These are phyloP conservation scores for Naegleria lovaniensis DNA, from an alignment of 208 protist genomes.

Conservation along the genomic window DNA sequence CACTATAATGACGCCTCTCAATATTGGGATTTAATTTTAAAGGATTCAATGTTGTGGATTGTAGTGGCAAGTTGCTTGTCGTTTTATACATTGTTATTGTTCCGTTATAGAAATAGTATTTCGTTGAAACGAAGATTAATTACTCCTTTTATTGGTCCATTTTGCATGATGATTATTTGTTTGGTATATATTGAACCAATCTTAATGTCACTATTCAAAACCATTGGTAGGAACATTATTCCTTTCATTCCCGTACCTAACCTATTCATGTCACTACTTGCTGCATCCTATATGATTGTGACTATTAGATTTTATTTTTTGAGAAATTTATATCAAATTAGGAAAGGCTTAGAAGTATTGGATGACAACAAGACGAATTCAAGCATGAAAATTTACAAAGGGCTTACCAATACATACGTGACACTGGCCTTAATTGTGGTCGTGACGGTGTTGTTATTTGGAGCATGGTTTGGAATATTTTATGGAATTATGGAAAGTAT, in stretches of 20 bases:
- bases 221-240: not conserved
- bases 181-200: not conserved
- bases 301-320: not conserved
- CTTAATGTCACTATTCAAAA: not conserved
- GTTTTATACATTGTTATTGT: not conserved
- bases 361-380: not conserved
- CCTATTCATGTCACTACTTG: not conserved
- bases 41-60: not conserved
- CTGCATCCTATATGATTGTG: not conserved
- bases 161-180: not conserved
- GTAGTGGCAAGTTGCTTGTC: not conserved
- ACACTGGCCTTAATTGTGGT: not conserved
- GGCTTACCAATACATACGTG: not conserved
- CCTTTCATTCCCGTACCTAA: not conserved
- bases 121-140: not conserved
- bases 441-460: not conserved
- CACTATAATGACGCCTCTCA: not conserved
- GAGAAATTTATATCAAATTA: not conserved
- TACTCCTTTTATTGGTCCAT: not conserved
- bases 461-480: not conserved
- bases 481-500: not conserved
- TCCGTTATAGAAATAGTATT: not conserved
- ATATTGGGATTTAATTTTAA: not conserved
- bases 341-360: not conserved
- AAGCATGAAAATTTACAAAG: not conserved